Evolutionary conservation across 805 yeast genomes (phyloP), one percentile per base, ranked within the genome.

Genomic region (Zygosaccharomyces bisporus): DNA sequence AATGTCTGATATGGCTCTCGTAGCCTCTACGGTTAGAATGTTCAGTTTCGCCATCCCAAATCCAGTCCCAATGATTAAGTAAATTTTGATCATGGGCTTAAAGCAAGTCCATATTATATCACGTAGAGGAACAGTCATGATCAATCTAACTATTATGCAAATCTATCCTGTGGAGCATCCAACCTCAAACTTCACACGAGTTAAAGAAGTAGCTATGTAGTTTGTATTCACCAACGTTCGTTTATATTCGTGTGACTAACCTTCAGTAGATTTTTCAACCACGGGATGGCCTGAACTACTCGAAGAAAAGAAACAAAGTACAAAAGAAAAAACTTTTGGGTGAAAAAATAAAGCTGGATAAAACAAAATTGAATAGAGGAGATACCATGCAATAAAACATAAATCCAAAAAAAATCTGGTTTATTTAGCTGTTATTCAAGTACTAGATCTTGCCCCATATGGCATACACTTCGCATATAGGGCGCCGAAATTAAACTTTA

Each of bases 71-170:
- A 85, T 79, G 56, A 85, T 82, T 61, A 83, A 64, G 58, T 85
- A 85, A 61, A 85, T 81, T 61, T 85, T 80, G 57, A 84, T 73
- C 50, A 85, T 82, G 12, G 93, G 93, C 64, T 82, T 83, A 20
- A 83, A 87, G 1, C 91, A 71, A 6, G 83, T 52, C 61, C 64
- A 65, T 20, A 65, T 58, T 13, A 54, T 61, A 29, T 58, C 52
- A 12, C 67, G 65, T 36, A 63, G 43, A 3, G 66, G 53, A n/a
- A 59, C 49, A 20, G 54, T 47, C 64, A 56, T 60, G 32, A 10
- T 12, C n/a, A 27, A 27, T 3, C n/a, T 27, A 6, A 14, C 31
- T 27, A 14, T n/a, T 12, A 4, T 27, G 31, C 7, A n/a, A 13
- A 6, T 27, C 31, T 27, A 27, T 4, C 16, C n/a, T 13, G 14